phyloP scores from a whole-genome alignment of 805 yeast genomes.

The Lipomyces sp. region DNA sequence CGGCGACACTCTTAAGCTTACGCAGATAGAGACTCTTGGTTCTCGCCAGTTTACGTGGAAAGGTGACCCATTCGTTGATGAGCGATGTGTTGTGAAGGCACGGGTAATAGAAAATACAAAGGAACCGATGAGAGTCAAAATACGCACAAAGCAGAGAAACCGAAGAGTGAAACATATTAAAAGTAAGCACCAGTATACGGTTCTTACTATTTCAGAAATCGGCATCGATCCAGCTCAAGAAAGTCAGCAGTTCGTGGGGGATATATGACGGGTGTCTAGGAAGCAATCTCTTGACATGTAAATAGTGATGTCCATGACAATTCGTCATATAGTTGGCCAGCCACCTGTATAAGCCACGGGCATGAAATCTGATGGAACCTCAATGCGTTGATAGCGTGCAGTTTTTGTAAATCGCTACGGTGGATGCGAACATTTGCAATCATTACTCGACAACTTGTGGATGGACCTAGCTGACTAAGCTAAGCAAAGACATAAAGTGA shows the following conservation, averaged over 20 bases:
- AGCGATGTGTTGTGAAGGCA: slow-evolving; percentile 33
- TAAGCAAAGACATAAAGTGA: no score
- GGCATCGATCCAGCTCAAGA: slow-evolving; percentile 15
- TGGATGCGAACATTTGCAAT: no score
- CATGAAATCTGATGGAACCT: no score
- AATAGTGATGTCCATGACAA: neutral
- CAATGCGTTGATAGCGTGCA: no score
- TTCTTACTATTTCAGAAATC: slow-evolving; percentile 38
- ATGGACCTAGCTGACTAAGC: no score
- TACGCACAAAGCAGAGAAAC: slow-evolving; percentile 35
- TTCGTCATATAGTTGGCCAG: neutral
- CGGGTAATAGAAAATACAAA: slow-evolving; percentile 40
- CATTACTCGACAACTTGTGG: no score
- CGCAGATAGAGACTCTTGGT: slow-evolving; percentile 80
- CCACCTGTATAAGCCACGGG: no score
- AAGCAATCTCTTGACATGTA: neutral
- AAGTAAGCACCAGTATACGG: slow-evolving; percentile 40
- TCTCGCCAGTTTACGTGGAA: slow-evolving; percentile 77
- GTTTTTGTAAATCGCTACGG: no score
- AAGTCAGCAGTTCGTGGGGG: neutral
- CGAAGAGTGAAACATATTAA: slow-evolving; percentile 34
- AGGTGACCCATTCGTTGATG: slow-evolving; percentile 56
- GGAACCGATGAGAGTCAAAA: slow-evolving; percentile 37
- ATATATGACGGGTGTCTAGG: neutral
- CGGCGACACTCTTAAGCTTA: slow-evolving; percentile 79